Base-by-base conservation (phyloP, 495 filamentous ascomycete genomes). In the Xylaria acuta region DNA sequence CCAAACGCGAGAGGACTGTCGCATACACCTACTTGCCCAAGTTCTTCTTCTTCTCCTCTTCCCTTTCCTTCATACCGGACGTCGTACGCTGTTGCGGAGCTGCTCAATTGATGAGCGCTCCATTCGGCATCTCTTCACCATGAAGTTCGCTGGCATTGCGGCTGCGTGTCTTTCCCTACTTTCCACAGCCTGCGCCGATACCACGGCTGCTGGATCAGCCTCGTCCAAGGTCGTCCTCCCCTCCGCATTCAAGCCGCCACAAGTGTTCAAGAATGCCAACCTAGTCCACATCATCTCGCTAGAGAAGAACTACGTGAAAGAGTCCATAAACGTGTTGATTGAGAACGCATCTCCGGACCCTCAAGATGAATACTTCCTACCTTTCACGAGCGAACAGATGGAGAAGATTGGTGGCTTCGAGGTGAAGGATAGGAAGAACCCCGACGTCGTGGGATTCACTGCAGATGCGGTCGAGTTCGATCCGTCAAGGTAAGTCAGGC, bases 251-350 rank as follows among this genome's bases (percentile, higher is more conserved):
- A 94, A 89, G 82, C 95, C 95, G 47, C 90, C 94, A 18, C 92
- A 92, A 78, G 92, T 93, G 56, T 99, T 97, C 83, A 93, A 94
- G 81, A 97, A 98, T 81, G 86, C 88, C 74, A 98, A 98, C 81
- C 80, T 98, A 32, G 90, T 98, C 67, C 93, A 97, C 71, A 91
- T 92, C 68, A 91, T 94, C 75, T 97, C 97, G 76, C 81, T 98
- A 67, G 95, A 98, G 78, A 98, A 97, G 84, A 91, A 89, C 71
- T 98, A 95, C 77, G 89, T 89, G 27, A 92, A 93, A 75, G 94
- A 98, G 79, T 92, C 89, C 16, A 89, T 97, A 87, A 98, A 98
- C 84, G 92, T 97, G 11, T 86, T 97, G 36, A 91, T 98, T 64
- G 94, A 99, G 87, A 99, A 99, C 82, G 84, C 92, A 74, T 89